Conservation (phyloP, 352 stramenopile genomes). For the Globisporangium orthogonon region DNA sequence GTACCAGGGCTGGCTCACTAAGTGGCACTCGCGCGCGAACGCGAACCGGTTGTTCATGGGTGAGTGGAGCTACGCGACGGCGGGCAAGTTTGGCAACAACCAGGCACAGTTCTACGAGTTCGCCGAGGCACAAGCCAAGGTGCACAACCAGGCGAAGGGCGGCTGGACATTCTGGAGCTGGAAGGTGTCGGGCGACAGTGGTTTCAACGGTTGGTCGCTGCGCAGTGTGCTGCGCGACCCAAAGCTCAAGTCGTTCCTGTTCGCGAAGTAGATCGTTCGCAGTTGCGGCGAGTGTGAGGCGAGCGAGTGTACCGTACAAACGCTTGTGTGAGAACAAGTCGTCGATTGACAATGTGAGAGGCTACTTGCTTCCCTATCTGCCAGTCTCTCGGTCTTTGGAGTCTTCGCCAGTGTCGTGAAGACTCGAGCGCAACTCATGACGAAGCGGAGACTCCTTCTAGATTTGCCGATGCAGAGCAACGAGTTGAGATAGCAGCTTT, state of each 20-base stretch:
- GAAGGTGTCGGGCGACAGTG: slow-evolving; percentile 53
- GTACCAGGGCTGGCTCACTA: slow-evolving; percentile 28
- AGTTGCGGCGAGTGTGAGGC: too few species aligned
- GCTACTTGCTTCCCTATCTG: too few species aligned
- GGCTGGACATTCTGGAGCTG: slow-evolving; percentile 77
- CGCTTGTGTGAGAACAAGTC: too few species aligned
- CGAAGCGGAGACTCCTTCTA: too few species aligned
- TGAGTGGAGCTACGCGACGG: slow-evolving; percentile 40
- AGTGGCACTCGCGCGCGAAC: slow-evolving; percentile 30
- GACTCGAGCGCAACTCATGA: too few species aligned
- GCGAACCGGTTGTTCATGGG: slow-evolving; percentile 42
- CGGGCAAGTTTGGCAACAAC: slow-evolving; percentile 45
- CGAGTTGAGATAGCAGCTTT: too few species aligned
- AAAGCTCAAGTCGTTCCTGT: not conserved
- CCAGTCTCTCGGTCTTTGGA: too few species aligned
- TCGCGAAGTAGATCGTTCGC: not conserved
- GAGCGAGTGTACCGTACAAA: too few species aligned
- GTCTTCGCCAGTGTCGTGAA: too few species aligned
- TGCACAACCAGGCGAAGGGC: slow-evolving; percentile 42
- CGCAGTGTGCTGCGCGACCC: slow-evolving; percentile 42
- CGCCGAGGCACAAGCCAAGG: slow-evolving; percentile 33
- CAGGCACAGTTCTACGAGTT: slow-evolving; percentile 42
- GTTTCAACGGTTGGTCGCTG: slow-evolving; percentile 60
- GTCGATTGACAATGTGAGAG: too few species aligned
- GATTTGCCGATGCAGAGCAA: too few species aligned